Conservation (phyloP, 2,329 filamentous ascomycete genomes). For the Diaporthe ampelina region DNA sequence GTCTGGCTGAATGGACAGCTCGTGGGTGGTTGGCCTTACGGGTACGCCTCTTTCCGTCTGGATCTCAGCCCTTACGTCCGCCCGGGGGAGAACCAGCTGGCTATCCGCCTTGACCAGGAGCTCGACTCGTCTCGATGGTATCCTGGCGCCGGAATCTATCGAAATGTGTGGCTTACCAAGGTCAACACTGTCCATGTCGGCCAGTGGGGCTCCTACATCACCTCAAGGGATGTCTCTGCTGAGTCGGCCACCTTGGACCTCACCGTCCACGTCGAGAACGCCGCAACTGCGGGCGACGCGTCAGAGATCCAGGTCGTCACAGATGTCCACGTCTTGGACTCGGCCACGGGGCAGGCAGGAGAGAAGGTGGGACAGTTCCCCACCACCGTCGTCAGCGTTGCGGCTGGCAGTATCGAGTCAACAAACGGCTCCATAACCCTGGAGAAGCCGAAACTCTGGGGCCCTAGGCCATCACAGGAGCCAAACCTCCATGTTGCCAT, state of each 20-base stretch:
- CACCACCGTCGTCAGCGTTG: not conserved
- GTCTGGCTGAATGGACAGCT: constrained; percentile 65
- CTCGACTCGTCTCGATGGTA: constrained; percentile 66
- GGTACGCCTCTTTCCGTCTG: constrained; percentile 64
- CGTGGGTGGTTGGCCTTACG: constrained; percentile 65
- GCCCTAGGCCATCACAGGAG: constrained; percentile 21
- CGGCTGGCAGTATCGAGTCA: not conserved
- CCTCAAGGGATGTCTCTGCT: constrained; percentile 59
- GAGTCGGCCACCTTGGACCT: constrained; percentile 60
- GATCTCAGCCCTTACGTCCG: constrained; percentile 60
- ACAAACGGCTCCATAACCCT: constrained; percentile 45
- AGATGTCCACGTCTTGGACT: constrained; percentile 56
- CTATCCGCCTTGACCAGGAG: constrained; percentile 65
- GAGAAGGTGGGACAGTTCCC: constrained; percentile 13
- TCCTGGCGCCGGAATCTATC: constrained; percentile 66
- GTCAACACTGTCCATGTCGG: constrained; percentile 60
- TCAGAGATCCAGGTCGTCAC: constrained; percentile 56
- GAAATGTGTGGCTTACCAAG: constrained; percentile 67
- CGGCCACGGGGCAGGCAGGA: constrained; percentile 48
- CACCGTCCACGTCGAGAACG: constrained; percentile 62
- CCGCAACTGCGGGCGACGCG: constrained; percentile 44
- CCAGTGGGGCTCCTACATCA: constrained; percentile 65
- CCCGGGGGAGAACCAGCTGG: constrained; percentile 57
- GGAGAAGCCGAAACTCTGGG: constrained; percentile 47
- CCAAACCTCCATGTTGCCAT: constrained; percentile 63